Base-by-base conservation (phyloP, 352 stramenopile species). In the Aphanomyces stellatus region DNA sequence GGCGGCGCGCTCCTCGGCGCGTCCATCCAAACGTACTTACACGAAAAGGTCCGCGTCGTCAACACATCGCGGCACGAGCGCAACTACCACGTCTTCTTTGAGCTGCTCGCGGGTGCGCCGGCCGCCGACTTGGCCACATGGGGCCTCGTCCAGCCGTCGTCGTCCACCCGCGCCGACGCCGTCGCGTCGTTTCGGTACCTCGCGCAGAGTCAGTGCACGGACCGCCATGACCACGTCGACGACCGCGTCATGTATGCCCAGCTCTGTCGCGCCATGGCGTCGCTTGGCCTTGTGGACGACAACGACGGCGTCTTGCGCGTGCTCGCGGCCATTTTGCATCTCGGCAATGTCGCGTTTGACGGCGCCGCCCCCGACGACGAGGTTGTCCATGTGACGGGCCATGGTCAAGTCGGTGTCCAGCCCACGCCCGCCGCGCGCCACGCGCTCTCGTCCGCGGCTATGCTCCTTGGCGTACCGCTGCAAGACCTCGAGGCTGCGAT, bases 41-140 rank as follows among this genome's bases (percentile, higher is more conserved):
- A 98, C 35, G 95, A 98, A 72, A 98, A 98, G 74, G 88, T 96
- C 22, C 85, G 90, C 0, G 71, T 97, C 28, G 87, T 95, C 25
- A 94, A 81, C 30, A 85, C 94, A 75, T 87, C 81, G 34, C 79
- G 79, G 15, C 81, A 81, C 28, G 87, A 95, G 69, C 75, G 87
- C 42, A 93, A 91, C 72, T 95, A 92, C 69, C 87, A 95, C 71
- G 84, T 92, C 43, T 92, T 95, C 51, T 95, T 93, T 60, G 79
- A 93, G 71, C 87, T 95, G 77, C 71, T 80, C 30, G 76, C 80
- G 41, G 81, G 80, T 74, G 84, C 79, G 61, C 77, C 78, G 37
- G 69, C 73, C 7, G 64, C 72, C 65, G 73, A 74, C 53, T 71
- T 91, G 63, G 65, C 79, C 53, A 72, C 81, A 33, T 92, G 82